phyloP scores from a whole-genome alignment of 192 early-diverging fungal species.

The Chytriomyces sp. region DNA sequence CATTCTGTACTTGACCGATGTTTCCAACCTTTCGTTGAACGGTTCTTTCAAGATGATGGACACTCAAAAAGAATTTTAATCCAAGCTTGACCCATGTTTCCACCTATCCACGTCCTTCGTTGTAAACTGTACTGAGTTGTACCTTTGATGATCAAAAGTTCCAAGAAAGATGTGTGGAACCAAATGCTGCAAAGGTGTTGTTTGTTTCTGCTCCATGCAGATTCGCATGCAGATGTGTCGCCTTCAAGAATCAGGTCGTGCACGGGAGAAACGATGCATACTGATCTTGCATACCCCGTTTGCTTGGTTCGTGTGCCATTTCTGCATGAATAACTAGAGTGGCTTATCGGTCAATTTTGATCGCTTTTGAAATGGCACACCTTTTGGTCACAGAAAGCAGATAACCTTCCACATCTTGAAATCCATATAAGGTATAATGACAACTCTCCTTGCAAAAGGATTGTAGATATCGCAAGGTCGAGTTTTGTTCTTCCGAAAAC shows the following conservation, averaged over 20 bases:
- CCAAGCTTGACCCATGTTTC: neutral
- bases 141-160: neutral
- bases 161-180: conserved; percentile 1
- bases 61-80: neutral
- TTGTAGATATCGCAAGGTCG: too few relatives aligned
- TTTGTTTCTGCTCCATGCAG: neutral
- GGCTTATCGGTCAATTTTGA: neutral
- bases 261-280: neutral
- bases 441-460: too few relatives aligned
- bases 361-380: conserved; percentile 2
- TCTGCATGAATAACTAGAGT: neutral
- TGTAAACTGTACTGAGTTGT: neutral
- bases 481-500: too few relatives aligned
- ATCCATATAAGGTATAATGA: too few relatives aligned
- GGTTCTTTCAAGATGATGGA: neutral
- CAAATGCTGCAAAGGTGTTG: neutral
- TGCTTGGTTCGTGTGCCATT: neutral
- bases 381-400: too few relatives aligned
- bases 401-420: too few relatives aligned
- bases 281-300: neutral
- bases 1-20: neutral
- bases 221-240: neutral
- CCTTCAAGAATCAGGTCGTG: neutral
- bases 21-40: neutral
- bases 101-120: neutral